Conservation (phyloP, 768 basidiomycete genomes). For the Leccinum broughii region DNA sequence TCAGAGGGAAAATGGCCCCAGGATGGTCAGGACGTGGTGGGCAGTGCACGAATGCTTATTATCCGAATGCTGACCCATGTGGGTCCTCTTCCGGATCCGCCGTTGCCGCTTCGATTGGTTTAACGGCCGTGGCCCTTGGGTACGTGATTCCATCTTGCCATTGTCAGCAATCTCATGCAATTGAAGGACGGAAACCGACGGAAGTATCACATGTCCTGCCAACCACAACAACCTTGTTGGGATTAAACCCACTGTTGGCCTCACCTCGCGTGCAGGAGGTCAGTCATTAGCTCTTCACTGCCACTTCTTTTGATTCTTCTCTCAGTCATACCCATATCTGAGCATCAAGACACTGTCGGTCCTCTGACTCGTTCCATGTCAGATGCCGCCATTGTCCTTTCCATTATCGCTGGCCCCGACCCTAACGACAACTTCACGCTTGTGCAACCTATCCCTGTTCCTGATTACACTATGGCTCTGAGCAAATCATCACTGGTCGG, state of each 20-base stretch:
- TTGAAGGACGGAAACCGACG: conserved; percentile 47
- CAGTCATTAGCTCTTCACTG: background rate
- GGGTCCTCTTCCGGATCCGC: conserved; percentile 64
- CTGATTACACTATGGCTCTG: conserved; percentile 57
- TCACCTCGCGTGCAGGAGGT: conserved; percentile 63
- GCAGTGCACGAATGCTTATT: conserved; percentile 52
- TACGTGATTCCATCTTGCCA: background rate
- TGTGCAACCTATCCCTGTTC: conserved; percentile 50
- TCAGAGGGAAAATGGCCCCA: conserved; percentile 43
- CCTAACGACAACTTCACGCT: conserved; percentile 56
- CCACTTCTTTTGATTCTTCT: background rate
- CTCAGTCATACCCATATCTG: conserved; percentile 56
- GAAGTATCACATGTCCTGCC: conserved; percentile 55
- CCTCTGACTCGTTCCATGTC: conserved; percentile 54
- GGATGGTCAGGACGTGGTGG: conserved; percentile 60
- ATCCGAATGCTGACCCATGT: conserved; percentile 51
- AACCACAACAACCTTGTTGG: conserved; percentile 58
- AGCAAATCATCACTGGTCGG: conserved; percentile 47
- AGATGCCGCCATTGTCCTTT: conserved; percentile 56
- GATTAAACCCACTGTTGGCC: conserved; percentile 60
- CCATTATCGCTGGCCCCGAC: conserved; percentile 56
- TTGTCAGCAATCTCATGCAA: background rate
- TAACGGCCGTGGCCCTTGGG: conserved; percentile 47
- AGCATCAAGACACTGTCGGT: conserved; percentile 59
- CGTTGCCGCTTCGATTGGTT: conserved; percentile 51